These are phyloP conservation scores for Rauvolfia tetraphylla DNA, from an alignment of 257 asterid genomes.

Conservation along the genomic window DNA sequence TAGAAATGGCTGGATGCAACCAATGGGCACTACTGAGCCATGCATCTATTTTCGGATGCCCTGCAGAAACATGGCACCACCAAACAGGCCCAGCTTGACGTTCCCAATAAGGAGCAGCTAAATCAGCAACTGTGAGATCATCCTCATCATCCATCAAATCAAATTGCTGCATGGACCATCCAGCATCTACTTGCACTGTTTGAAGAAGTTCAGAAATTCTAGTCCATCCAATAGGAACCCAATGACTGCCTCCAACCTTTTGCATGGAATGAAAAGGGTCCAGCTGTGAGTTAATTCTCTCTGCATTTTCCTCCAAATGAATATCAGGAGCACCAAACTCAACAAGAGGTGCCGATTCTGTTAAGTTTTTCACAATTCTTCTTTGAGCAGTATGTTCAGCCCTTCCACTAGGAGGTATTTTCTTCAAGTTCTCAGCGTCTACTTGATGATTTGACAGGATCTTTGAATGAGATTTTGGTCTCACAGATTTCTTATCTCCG, in stretches of 20 bases:
- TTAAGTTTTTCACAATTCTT: slow-evolving; percentile 19
- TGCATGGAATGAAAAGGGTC: slow-evolving; percentile 25
- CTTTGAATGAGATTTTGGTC: slow-evolving; percentile 39
- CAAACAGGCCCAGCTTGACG: slow-evolving; percentile 86
- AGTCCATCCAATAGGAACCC: slow-evolving; percentile 94
- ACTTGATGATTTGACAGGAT: slow-evolving; percentile 23
- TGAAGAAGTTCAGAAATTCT: slow-evolving; percentile 69
- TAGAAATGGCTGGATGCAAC: slow-evolving; percentile 92
- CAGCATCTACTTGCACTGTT: slow-evolving; percentile 62
- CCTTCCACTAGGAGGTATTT: slow-evolving; percentile 25
- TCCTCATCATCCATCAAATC: slow-evolving; percentile 59
- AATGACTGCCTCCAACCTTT: slow-evolving; percentile 47
- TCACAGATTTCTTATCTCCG: slow-evolving; percentile 37
- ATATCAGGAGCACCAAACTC: slow-evolving; percentile 33
- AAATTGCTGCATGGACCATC: slow-evolving; percentile 51
- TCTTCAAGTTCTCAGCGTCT: slow-evolving; percentile 28
- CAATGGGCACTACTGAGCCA: slow-evolving; percentile 81
- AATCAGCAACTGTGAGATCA: slow-evolving; percentile 81
- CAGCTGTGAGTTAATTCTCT: slow-evolving; percentile 30
- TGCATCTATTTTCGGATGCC: slow-evolving; percentile 63
- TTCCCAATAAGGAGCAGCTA: slow-evolving; percentile 96
- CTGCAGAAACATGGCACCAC: slow-evolving; percentile 98
- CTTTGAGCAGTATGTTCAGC: slow-evolving; percentile 26
- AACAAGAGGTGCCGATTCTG: slow-evolving; percentile 39
- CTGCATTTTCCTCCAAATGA: slow-evolving; percentile 24